phyloP scores from a whole-genome alignment of 129 eudicot genomes.

The Dittrichia graveolens region DNA sequence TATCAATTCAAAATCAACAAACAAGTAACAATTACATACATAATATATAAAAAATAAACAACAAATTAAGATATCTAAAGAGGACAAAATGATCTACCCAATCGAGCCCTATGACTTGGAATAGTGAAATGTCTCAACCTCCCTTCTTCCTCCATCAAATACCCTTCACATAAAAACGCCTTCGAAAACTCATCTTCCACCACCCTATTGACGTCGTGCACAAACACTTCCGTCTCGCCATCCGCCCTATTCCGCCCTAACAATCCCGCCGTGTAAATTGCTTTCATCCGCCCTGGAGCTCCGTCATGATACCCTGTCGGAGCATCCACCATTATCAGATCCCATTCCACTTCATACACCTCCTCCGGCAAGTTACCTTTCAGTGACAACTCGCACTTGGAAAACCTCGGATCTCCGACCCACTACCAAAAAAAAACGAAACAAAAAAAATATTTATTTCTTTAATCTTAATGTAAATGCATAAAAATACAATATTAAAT shows the following conservation, averaged over 20 bases:
- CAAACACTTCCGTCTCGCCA: conserved; percentile 83
- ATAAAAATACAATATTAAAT: background rate
- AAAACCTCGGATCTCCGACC: conserved; percentile 56
- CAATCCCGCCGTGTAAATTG: conserved; percentile 78
- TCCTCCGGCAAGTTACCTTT: conserved; percentile 57
- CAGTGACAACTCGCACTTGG: conserved; percentile 58
- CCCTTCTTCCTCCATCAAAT: conserved; percentile 67
- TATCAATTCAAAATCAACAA: background rate
- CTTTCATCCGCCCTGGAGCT: conserved; percentile 86
- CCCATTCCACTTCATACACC: conserved; percentile 79
- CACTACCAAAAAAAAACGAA: background rate
- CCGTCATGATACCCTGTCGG: conserved; percentile 76
- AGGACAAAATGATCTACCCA: conserved; percentile 76
- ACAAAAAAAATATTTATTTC: too few species aligned
- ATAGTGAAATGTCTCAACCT: conserved; percentile 71
- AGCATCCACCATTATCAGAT: conserved; percentile 87
- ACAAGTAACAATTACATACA: conserved; percentile 18
- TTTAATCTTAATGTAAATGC: background rate
- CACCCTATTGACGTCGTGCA: conserved; percentile 73
- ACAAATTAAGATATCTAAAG: conserved; percentile 11
- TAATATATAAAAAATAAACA: background rate
- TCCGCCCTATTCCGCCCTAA: conserved; percentile 62
- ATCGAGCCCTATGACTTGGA: conserved; percentile 73
- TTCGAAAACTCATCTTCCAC: conserved; percentile 73
- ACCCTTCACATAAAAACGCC: conserved; percentile 70